These are phyloP conservation scores for Penicillium digitatum DNA, from an alignment of 2,329 filamentous ascomycete species.

Conservation along the genomic window DNA sequence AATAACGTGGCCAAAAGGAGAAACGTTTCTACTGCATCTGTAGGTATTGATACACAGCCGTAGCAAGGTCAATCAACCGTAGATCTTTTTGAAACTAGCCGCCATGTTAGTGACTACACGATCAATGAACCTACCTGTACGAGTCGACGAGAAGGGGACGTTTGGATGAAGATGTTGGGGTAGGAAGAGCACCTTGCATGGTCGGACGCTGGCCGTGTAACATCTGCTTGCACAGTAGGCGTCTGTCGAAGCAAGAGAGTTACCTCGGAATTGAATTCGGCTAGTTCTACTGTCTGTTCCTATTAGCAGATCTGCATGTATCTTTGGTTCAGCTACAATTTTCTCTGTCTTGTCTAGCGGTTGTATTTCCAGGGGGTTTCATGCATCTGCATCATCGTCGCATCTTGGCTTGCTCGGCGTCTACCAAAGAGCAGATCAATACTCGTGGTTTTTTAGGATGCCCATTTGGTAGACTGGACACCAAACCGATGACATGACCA, in stretches of 20 bases:
- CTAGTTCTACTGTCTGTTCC: background rate
- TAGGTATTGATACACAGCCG: background rate
- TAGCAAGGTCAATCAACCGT: conserved; percentile 1
- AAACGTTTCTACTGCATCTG: background rate
- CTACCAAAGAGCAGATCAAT: conserved; percentile 57
- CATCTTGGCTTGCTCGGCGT: conserved; percentile 42
- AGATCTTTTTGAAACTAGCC: background rate
- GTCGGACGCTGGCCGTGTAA: background rate
- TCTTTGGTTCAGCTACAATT: background rate
- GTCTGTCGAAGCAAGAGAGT: background rate
- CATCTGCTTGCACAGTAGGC: background rate
- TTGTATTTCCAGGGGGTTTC: conserved; percentile 7
- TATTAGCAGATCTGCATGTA: background rate
- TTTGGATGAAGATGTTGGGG: too few species aligned
- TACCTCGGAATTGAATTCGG: background rate
- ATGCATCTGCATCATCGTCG: background rate
- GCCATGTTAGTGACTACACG: background rate
- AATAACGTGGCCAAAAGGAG: background rate
- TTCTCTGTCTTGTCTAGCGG: background rate
- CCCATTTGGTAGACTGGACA: conserved; percentile 57
- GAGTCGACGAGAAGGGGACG: too few species aligned
- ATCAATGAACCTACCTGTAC: background rate
- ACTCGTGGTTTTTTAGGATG: conserved; percentile 56
- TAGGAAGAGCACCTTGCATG: background rate
- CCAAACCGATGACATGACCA: conserved; percentile 47